phyloP scores from a whole-genome alignment of 768 basidiomycete species.

The Lentinula guzmanii region DNA sequence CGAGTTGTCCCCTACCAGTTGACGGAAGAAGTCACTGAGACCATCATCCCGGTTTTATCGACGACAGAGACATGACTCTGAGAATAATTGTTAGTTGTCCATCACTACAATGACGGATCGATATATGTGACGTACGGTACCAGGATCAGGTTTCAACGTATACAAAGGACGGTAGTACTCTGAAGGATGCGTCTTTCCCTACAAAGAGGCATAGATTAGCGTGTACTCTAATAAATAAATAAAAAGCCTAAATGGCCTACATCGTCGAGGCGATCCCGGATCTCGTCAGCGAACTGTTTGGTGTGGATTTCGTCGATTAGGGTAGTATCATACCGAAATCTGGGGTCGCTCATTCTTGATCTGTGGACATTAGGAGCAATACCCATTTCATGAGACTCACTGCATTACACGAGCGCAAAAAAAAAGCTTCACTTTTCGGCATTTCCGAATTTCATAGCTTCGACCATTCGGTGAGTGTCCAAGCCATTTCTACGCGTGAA shows the following conservation, averaged over 20 bases:
- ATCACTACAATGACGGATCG: slow-evolving; percentile 8
- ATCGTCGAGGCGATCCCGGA: slow-evolving; percentile 51
- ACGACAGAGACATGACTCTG: slow-evolving; percentile 59
- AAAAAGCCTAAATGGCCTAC: slow-evolving; percentile 26
- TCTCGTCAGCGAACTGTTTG: slow-evolving; percentile 40
- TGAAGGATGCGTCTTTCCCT: slow-evolving; percentile 55
- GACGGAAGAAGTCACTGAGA: slow-evolving; percentile 60
- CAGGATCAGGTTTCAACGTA: slow-evolving; percentile 57
- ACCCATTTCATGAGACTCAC: not conserved
- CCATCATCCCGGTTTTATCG: slow-evolving; percentile 60
- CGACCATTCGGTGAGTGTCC: slow-evolving; percentile 55
- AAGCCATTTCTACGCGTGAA: slow-evolving; percentile 35
- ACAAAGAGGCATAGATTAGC: not conserved
- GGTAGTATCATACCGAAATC: slow-evolving; percentile 32
- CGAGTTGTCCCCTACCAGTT: slow-evolving; percentile 41
- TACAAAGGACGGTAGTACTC: slow-evolving; percentile 61
- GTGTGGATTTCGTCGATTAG: slow-evolving; percentile 43
- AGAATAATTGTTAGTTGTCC: slow-evolving; percentile 2
- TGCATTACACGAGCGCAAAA: not conserved
- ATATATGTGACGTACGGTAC: slow-evolving; percentile 38
- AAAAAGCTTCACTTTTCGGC: not conserved
- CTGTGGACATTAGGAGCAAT: slow-evolving; percentile 20
- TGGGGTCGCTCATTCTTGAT: slow-evolving; percentile 55
- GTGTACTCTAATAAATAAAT: not conserved
- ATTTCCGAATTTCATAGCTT: slow-evolving; percentile 50